Evolutionary conservation across 495 filamentous ascomycete genomes (phyloP), one percentile per base, ranked within the genome.

Genomic region (Neurospora hispaniola): DNA sequence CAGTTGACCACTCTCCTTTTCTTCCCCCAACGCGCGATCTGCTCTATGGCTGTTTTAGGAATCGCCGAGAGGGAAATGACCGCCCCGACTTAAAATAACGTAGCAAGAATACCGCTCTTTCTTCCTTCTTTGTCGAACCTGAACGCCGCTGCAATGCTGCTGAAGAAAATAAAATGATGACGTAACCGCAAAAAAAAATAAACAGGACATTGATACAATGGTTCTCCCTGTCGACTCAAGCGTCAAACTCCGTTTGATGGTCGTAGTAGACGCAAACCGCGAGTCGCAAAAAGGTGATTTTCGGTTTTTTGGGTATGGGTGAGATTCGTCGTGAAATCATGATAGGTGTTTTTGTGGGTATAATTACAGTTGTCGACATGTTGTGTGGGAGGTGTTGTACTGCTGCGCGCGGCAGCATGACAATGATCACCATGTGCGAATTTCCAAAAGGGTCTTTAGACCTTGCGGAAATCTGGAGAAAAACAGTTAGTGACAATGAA

Each of bases 111-210:
- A 66, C 54, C 54, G 54, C 54, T 66, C 54, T 18, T 62, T 66
- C 79, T 76, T 69, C 70, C 83, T 75, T 84, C 78, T 74, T 72
- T 70, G 72, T 73, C 74, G 70, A 76, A 72, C 74, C 79, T 77
- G 70, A 76, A 86, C 86, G 87, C 87, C 86, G 81, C 75, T 88
- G 86, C 86, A 85, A 88, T 88, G 87, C 86, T 83, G 77, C 72
- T 71, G 71, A 62, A 54, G 68, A 70, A 69, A 39, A 20, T 73
- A 74, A 71, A 73, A 72, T 66, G 54, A 66, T 66, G 54, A 66
- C 23, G 27, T 35, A 35, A 66, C 54, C 54, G 54, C 54, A 38
- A 73, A 35, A 73, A 35, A 73, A 35, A 69, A 74, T 74, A 73
- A 69, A 79, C 77, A 79, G 75, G 31, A 74, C 77, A 79, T 79